Evolutionary conservation across 164 flowering plant species (phyloP).

Genomic region (Tetracentron sinense): DNA sequence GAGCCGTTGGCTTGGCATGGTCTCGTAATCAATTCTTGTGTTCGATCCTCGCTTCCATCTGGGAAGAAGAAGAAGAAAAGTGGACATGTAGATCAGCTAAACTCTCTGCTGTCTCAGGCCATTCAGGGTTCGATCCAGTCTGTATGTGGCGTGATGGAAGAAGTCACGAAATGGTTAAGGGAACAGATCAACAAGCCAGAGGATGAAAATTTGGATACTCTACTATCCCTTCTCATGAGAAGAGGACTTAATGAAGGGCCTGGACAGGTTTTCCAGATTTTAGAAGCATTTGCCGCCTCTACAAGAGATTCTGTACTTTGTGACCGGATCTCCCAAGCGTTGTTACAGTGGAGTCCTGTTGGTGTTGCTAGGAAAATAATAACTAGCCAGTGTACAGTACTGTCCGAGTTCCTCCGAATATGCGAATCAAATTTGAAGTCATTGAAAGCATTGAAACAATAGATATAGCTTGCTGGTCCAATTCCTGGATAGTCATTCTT

Average conservation of each 20-base stretch:
- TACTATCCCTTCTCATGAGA: conserved; percentile 34
- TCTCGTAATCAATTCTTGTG: conserved; percentile 67
- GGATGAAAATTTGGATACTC: conserved; percentile 39
- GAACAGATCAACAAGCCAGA: conserved; percentile 38
- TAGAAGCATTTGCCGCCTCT: conserved; percentile 32
- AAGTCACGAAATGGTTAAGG: conserved; percentile 47
- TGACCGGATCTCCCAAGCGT: conserved; percentile 34
- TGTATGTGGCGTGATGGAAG: conserved; percentile 35
- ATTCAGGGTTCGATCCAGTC: conserved; percentile 42
- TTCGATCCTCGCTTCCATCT: conserved; percentile 55
- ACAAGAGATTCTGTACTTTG: conserved; percentile 43
- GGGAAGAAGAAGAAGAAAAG: conserved; percentile 81
- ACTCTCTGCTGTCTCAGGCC: conserved; percentile 30
- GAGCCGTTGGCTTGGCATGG: conserved; percentile 88
- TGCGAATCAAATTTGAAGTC: conserved; percentile 53
- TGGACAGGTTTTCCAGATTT: conserved; percentile 42
- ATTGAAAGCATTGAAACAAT: conserved; percentile 44
- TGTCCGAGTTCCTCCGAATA: conserved; percentile 45
- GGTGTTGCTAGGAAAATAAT: conserved; percentile 54
- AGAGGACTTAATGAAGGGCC: conserved; percentile 47
- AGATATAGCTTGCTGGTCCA: conserved; percentile 13
- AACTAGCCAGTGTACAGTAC: conserved; percentile 30
- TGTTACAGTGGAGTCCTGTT: conserved; percentile 49
- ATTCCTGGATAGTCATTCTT: neutral
- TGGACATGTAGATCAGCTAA: conserved; percentile 39